Conservation (phyloP, 257 asterid genomes). For the Gentiana straminea region DNA sequence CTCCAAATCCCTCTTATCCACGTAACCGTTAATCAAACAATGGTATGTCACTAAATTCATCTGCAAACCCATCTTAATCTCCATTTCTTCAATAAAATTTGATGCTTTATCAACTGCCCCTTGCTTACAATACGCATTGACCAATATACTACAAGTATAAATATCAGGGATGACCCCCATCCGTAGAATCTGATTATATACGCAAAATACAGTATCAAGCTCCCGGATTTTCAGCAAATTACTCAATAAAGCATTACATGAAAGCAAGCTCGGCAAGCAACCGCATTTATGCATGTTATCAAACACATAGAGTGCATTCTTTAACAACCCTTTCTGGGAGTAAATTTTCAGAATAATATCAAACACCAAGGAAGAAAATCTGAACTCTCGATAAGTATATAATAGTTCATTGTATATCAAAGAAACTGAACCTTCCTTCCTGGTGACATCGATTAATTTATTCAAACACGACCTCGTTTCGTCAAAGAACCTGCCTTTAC, state of each 20-base stretch:
- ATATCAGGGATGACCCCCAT: conserved; percentile 65
- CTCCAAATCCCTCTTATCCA: conserved; percentile 44
- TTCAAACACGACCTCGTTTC: conserved; percentile 43
- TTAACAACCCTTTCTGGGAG: conserved; percentile 52
- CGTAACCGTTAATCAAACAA: conserved; percentile 72
- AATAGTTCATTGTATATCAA: conserved; percentile 42
- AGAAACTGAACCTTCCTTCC: conserved; percentile 17
- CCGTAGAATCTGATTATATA: conserved; percentile 62
- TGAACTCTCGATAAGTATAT: conserved; percentile 41
- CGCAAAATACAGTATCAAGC: conserved; percentile 36
- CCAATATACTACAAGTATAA: conserved; percentile 64
- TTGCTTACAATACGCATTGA: conserved; percentile 71
- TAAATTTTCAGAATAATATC: conserved; percentile 56
- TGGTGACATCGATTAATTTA: conserved; percentile 39
- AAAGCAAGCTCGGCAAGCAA: conserved; percentile 55
- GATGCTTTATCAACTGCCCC: conserved; percentile 50
- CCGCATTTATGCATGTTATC: conserved; percentile 80
- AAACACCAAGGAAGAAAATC: conserved; percentile 62
- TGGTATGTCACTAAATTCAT: conserved; percentile 62
- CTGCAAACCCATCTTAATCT: conserved; percentile 34
- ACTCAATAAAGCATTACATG: conserved; percentile 80
- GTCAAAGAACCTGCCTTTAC: conserved; percentile 54
- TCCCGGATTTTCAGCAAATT: conserved; percentile 43
- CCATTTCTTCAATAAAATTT: conserved; percentile 54
- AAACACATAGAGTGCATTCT: conserved; percentile 64